A percentile compares a stretch with the other conserved stretches of the same genome.
These are phyloP conservation scores for Blastobotrys mokoenaii DNA, from an alignment of 805 yeast genomes.

Conservation along the genomic window DNA sequence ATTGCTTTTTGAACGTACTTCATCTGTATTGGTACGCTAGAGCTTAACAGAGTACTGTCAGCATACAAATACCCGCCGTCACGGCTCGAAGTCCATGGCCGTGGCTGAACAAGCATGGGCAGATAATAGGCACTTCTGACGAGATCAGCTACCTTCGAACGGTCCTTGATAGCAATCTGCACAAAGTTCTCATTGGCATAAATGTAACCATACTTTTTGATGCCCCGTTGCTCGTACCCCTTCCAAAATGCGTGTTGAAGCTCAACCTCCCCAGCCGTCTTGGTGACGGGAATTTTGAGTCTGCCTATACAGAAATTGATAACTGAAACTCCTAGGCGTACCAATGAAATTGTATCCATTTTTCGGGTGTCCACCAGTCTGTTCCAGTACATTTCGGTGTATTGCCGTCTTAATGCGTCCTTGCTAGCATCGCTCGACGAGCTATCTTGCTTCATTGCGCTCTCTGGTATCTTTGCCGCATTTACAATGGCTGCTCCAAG, in stretches of 20 bases:
- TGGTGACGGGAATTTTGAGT: conserved; percentile 70
- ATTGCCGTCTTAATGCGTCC: background rate
- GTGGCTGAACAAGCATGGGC: conserved; percentile 87
- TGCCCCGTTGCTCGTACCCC: conserved; percentile 66
- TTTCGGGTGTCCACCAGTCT: too few relatives aligned
- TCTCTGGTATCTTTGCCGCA: background rate
- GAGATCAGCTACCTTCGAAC: conserved; percentile 36
- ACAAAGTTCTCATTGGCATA: conserved; percentile 62
- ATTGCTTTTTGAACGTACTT: conserved; percentile 83
- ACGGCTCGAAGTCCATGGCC: conserved; percentile 71
- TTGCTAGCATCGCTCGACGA: background rate
- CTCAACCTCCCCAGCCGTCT: conserved; percentile 62
- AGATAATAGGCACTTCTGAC: conserved; percentile 61
- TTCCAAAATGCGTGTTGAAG: conserved; percentile 86
- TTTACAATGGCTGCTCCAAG: conserved; percentile 1
- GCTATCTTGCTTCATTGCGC: background rate
- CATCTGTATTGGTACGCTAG: conserved; percentile 68
- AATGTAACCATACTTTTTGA: conserved; percentile 71
- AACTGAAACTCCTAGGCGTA: conserved; percentile 72
- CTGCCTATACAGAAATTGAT: conserved; percentile 64
- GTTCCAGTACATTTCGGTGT: conserved; percentile 2
- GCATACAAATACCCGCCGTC: conserved; percentile 77
- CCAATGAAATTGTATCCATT: conserved; percentile 43
- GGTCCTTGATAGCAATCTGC: conserved; percentile 52
- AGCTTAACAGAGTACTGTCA: conserved; percentile 4